Evolutionary conservation across 2,329 filamentous ascomycete genomes (phyloP), one percentile per base, ranked within the genome.

Genomic region (Alternaria gaisen): DNA sequence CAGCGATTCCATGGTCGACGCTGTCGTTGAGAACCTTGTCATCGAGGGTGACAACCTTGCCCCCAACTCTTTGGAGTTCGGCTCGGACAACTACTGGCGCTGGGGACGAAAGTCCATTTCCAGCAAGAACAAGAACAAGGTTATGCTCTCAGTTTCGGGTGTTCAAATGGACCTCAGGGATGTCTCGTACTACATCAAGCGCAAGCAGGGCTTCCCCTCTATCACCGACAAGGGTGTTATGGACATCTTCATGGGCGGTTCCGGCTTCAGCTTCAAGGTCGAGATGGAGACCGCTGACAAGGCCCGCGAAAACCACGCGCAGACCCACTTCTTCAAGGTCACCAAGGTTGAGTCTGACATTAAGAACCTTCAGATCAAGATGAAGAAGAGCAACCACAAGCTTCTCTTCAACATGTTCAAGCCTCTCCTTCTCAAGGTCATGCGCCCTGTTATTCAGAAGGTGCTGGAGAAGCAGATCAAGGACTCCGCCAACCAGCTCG

Each of bases 21-120:
- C 90, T 50, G 87, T 98, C 50, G 87, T 99, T 44, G 95, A 99
- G 83, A 99, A 99, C 79, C 83, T 99, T 11, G 91, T 97, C 46
- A 87, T 99, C 53, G 95, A 99, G 82, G 94, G 92, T 67, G 94
- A 98, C 83, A 99, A 99, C 81, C 89, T 99, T 70, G 93, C 94
- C 81, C 95, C 95, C 65, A 99, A 99, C 72, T 86, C 94, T 5
- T 80, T 97, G 40, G 94, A 99, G 79, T 86, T 98, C 63, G 87
- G 89, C 60, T 95, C 89, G 76, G 94, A 98, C 82, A 95, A 98
- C 83, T 96, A 95, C 83, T 93, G 94, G 87, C 90, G 92, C 69
- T 97, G 91, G 89, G 95, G 94, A 38, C 93, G 95, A 76, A 97
- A 96, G 88, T 90, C 90, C 77, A 85, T 93, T 71, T 83, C 86